Evolutionary conservation across 2,329 filamentous ascomycete genomes (phyloP), one percentile per base, ranked within the genome.

Genomic region (Apiospora malaysiana): DNA sequence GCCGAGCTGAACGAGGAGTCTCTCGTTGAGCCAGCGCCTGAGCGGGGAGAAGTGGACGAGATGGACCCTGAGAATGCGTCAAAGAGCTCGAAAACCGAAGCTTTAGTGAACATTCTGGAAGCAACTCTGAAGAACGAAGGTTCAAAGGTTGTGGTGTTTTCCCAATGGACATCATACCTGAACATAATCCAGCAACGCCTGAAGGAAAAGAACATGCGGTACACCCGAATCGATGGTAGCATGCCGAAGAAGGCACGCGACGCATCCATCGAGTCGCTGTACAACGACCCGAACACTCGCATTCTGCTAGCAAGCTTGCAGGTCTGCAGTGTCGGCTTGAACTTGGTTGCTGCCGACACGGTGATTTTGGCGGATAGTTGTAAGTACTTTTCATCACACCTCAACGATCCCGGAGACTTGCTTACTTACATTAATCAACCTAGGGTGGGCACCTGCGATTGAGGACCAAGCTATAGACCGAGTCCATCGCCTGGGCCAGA

Each of bases 401-500:
- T 40, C 10, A 56, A 37, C 21, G n/a, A 16, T 14, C 16, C 4
- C 12, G 42, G 51, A 45, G 3, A 67, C 4, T 23, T 73, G 67
- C 70, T 77, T 74, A 76, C 69, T 10, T 21, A 56, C 37, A 18
- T 40, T 3, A 2, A 21, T 45, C 10, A 18, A 43, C 18, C 71
- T 32, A 82, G 85, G 94, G 94, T 97, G 94, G 93, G 94, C 94
- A 1, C 94, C 94, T 0, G 94, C 94, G 0, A 96, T 97, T 70
- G 94, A 97, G 80, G 94, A 97, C 75, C 94, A 97, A 79, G 95
- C 95, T 4, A 88, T 97, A 2, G 94, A 97, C 78, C 91, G 94
- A 5, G 94, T 97, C 8, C 93, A 97, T 78, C 88, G 94, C 0
- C 85, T 97, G 0, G 94, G 94, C 0, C 95, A 97, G 82, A 95